Percentiles rank a stretch among this genome's conserved stretches.
Conservation (phyloP, 306 rosid species). For the Castanospermum australe region DNA sequence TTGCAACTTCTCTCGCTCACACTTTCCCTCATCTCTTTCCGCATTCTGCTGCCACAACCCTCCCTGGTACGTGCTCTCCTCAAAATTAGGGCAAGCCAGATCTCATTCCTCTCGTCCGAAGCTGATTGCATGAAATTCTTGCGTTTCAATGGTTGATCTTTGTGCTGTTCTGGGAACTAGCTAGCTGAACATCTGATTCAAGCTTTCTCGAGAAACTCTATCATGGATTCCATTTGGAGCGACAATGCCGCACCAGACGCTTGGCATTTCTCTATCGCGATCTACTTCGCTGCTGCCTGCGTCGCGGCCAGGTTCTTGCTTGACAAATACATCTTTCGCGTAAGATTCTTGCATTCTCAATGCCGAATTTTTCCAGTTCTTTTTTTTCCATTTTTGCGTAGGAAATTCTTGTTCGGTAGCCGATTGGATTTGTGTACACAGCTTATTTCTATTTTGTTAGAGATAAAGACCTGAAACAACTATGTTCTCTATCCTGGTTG, state of each 20-base stretch:
- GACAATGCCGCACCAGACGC: slow-evolving; percentile 36
- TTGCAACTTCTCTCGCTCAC: slow-evolving; percentile 10
- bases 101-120: slow-evolving; percentile 10
- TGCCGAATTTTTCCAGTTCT: neutral
- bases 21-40: slow-evolving; percentile 16
- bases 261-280: slow-evolving; percentile 60
- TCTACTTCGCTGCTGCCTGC: slow-evolving; percentile 62
- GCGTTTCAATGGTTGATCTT: slow-evolving; percentile 24
- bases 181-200: slow-evolving; percentile 19
- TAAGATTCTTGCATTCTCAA: slow-evolving; percentile 42
- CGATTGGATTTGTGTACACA: neutral
- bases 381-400: neutral
- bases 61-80: neutral
- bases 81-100: slow-evolving; percentile 31
- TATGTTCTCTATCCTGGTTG: slow-evolving; percentile 5
- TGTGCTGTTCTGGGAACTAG: neutral
- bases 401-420: neutral
- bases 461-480: neutral
- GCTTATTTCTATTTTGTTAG: slow-evolving; percentile 2
- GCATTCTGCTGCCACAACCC: neutral
- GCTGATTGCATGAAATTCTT: neutral
- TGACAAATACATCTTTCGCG: slow-evolving; percentile 74
- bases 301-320: slow-evolving; percentile 56
- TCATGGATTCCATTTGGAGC: slow-evolving; percentile 64
- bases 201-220: slow-evolving; percentile 28